A percentile compares a stretch with the other conserved stretches of the same genome.
phyloP scores from a whole-genome alignment of 2,329 filamentous ascomycete species.

The Hortaea sp. region DNA sequence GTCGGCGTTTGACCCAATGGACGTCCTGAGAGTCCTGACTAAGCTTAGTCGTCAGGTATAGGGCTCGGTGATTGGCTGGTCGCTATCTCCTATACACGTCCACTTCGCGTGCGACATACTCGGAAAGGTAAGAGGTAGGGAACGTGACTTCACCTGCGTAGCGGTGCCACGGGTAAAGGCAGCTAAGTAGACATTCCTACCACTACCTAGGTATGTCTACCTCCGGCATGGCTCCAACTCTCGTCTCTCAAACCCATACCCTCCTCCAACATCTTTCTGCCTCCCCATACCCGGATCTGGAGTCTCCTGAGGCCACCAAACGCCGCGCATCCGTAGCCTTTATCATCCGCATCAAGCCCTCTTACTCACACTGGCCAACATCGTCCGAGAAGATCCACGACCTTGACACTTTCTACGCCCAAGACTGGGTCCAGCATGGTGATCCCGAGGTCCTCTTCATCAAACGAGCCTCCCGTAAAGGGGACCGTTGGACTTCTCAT shows the following conservation, averaged over 20 bases:
- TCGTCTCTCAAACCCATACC: conserved; percentile 31
- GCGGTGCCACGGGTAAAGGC: too few relatives aligned
- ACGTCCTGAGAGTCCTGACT: too few relatives aligned
- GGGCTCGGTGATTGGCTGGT: too few relatives aligned
- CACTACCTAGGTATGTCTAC: background rate
- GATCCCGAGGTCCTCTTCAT: conserved; percentile 63
- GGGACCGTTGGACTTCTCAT: conserved; percentile 61
- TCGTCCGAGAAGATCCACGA: conserved; percentile 24
- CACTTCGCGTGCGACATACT: too few relatives aligned
- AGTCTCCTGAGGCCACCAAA: conserved; percentile 40
- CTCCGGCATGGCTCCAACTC: conserved; percentile 9
- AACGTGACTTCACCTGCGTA: too few relatives aligned
- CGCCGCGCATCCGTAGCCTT: conserved; percentile 58
- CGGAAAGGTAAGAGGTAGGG: too few relatives aligned
- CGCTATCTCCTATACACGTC: too few relatives aligned
- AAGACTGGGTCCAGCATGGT: conserved; percentile 55
- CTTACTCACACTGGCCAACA: conserved; percentile 43
- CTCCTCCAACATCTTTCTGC: conserved; percentile 33
- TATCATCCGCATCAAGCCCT: conserved; percentile 52
- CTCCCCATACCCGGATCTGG: conserved; percentile 40
- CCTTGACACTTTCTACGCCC: conserved; percentile 49
- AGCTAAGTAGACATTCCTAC: background rate
- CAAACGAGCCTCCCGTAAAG: conserved; percentile 53
- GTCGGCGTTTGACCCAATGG: too few relatives aligned
- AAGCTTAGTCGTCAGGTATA: too few relatives aligned